Base-by-base conservation (phyloP, 176 grass and related monocot genomes). In the Tuctoria greenei region DNA sequence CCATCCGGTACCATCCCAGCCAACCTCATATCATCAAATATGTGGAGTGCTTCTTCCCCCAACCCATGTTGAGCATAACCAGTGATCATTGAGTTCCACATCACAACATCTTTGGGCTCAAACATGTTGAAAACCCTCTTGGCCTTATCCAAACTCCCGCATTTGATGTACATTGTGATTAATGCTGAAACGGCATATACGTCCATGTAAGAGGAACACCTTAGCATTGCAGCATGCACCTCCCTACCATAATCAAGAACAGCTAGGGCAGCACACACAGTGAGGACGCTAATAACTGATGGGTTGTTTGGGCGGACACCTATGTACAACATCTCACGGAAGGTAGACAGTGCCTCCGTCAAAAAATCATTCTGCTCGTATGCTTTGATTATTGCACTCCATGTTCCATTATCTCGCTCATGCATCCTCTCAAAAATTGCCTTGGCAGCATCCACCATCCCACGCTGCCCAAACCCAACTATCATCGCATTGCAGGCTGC, bases 41-140 rank as follows among this genome's bases (percentile, higher is more conserved):
- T 43, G 49, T 3, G 4, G 8, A 93, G 86, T 79, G 91, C 91
- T 85, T 93, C 75, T 71, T 93, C 78, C 71, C 91, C 91, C 34
- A 93, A 45, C 8, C 91, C 91, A 39, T 90, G 91, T 40, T 93
- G 91, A 18, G 91, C 87, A 85, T 87, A 90, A 38, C 87, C 91
- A 82, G 87, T 93, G 65, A 93, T 93, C 91, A 93, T 90, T 3
- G 82, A 90, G 17, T 93, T 93, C 91, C 91, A 90, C 91, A 93
- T 93, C 14, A 90, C 87, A 28, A 85, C 82, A 50, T 93, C 91
- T 83, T 93, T 93, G 31, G 50, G 64, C 24, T 85, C 84, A 80
- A 93, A 93, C 59, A 57, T 85, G 71, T 80, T 51, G 60, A 93
- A 93, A 5, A 74, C 45, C 61, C 28, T 87, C 63, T 82, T 90